Conservation (phyloP, 805 yeast species). For the Wickerhamiella azymoides region DNA sequence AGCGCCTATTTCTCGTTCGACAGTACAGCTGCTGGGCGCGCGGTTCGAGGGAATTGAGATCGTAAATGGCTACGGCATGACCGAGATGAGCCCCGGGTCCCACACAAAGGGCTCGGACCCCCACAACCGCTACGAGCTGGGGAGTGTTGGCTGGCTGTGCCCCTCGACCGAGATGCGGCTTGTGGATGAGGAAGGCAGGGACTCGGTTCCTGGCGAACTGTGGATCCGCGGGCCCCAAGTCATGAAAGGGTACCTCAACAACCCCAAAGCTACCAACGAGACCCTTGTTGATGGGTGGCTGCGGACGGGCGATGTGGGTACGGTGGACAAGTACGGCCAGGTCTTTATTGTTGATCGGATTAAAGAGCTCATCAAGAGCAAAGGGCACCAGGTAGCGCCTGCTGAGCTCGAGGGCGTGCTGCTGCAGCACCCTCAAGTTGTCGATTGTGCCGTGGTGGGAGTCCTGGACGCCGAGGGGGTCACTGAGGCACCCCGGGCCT, state of each 20-base stretch:
- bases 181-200: constrained; percentile 27
- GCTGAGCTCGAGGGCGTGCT: constrained; percentile 84
- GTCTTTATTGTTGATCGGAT: constrained; percentile 40
- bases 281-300: constrained; percentile 41
- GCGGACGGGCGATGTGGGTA: constrained; percentile 41
- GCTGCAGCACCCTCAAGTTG: constrained; percentile 55
- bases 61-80: constrained; percentile 32
- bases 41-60: constrained; percentile 10
- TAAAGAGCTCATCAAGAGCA: constrained; percentile 47
- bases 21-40: constrained; percentile 7
- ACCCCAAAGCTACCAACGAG: constrained; percentile 34
- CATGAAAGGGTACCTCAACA: constrained; percentile 36
- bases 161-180: constrained; percentile 38
- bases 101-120: constrained; percentile 3
- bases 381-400: constrained; percentile 82
- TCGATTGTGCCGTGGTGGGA: constrained; percentile 84
- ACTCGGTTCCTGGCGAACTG: constrained; percentile 35
- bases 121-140: constrained; percentile 27
- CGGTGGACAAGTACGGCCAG: constrained; percentile 28
- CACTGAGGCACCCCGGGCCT: constrained; percentile 40
- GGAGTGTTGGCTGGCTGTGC: constrained; percentile 30
- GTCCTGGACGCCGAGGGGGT: constrained; percentile 52
- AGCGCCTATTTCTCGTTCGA: constrained; percentile 29
- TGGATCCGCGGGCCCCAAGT: constrained; percentile 41
- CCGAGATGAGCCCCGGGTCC: constrained; percentile 20